A percentile compares a stretch with the other conserved stretches of the same genome.
Conservation (phyloP, 257 asterid species). For the Capsicum chinense region DNA sequence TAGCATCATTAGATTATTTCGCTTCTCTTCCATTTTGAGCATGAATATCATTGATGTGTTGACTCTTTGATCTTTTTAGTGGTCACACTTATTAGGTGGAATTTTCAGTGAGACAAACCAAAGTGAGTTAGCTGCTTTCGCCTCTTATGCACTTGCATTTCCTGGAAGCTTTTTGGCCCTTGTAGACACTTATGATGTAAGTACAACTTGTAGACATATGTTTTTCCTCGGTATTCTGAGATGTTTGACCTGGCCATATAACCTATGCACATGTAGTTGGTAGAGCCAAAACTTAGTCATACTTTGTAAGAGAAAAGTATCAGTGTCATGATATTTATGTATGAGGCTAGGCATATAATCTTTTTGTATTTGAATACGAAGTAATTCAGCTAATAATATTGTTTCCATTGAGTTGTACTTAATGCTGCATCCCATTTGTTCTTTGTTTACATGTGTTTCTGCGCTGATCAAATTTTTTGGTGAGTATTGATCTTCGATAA, state of each 20-base stretch:
- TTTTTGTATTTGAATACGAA: neutral
- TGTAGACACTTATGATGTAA: slow-evolving; percentile 96
- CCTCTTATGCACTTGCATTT: slow-evolving; percentile 89
- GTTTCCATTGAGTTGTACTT: neutral
- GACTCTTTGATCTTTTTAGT: slow-evolving; percentile 43
- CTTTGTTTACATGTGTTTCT: neutral
- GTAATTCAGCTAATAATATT: neutral
- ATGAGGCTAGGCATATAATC: neutral
- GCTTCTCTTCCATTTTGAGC: neutral
- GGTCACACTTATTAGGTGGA: slow-evolving; percentile 63
- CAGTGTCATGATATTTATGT: neutral
- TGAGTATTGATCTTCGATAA: neutral
- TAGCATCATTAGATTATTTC: slow-evolving; percentile 18
- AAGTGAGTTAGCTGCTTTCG: slow-evolving; percentile 91
- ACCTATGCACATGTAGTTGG: neutral
- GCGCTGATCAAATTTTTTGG: no score
- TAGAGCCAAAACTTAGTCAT: slow-evolving; percentile 11
- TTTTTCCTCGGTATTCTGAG: slow-evolving; percentile 18
- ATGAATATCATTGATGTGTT: slow-evolving; percentile 27
- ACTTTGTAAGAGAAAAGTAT: neutral
- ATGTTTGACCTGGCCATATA: neutral
- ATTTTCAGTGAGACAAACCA: slow-evolving; percentile 83
- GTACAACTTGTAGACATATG: slow-evolving; percentile 33
- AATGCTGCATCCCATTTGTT: slow-evolving; percentile 11
- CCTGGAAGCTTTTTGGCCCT: slow-evolving; percentile 88